Evolutionary conservation across 2,329 filamentous ascomycete species (phyloP).

Genomic region (Aspergillus sp.): DNA sequence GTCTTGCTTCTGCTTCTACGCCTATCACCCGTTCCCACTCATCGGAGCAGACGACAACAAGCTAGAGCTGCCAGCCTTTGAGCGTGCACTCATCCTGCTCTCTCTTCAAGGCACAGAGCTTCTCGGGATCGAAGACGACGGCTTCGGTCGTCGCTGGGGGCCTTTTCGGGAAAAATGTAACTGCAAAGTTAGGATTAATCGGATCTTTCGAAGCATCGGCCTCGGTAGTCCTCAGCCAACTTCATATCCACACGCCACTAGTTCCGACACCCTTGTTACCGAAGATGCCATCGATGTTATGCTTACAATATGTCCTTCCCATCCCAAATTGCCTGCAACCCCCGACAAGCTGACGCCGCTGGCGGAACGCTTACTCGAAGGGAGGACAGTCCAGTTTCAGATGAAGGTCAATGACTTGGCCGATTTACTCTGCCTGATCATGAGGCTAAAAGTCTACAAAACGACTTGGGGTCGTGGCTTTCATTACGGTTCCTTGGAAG

Average conservation of each 20-base stretch:
- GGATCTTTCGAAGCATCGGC: constrained; percentile 3
- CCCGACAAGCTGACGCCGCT: background rate
- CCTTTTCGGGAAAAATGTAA: background rate
- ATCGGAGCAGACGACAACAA: background rate
- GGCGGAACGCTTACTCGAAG: background rate
- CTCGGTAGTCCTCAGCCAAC: background rate
- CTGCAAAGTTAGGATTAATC: background rate
- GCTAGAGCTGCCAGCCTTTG: constrained; percentile 2
- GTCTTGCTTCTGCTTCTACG: constrained; percentile 5
- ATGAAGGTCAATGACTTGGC: background rate
- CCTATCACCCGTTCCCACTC: background rate
- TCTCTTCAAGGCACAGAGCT: background rate
- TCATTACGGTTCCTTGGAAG: background rate
- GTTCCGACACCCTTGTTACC: background rate
- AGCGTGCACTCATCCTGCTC: background rate
- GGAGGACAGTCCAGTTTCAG: background rate
- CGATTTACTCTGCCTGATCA: background rate
- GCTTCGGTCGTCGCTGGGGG: background rate
- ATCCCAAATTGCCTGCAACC: background rate
- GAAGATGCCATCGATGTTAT: background rate
- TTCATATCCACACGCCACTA: background rate
- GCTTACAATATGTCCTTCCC: background rate
- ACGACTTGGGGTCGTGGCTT: background rate
- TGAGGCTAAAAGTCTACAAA: background rate
- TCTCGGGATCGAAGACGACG: background rate